Base-by-base conservation (phyloP, 2,329 filamentous ascomycete species). In the Mycosphaerella arachidis region DNA sequence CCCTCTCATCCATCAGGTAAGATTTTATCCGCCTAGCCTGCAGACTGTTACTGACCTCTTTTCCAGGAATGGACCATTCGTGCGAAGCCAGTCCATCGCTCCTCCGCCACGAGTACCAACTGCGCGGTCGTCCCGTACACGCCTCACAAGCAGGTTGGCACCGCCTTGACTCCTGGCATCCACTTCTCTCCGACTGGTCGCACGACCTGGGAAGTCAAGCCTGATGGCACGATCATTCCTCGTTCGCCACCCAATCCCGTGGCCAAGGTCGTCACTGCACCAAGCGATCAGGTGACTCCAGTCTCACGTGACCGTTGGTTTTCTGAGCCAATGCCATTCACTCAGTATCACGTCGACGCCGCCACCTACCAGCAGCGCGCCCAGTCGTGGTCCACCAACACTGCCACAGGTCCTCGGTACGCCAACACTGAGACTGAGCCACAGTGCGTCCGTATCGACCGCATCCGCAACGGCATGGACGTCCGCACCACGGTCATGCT, bases 401-500 rank as follows among this genome's bases (percentile, higher is more conserved):
- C 35, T 6, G 35, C 13, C 31, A 53, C 48, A 12, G 50, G 61
- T 35, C 61, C 53, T n/a, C 50, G 50, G 2, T 52, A 52, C 30
- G 50, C 50, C 29, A 52, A 55, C 51, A 29, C 18, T 31, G 24
- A 54, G 45, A 56, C 73, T 37, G 67, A 70, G 54, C 70, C 74
- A 57, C 78, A 80, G 64, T 68, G 68, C 40, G 75, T 81, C 46
- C 67, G 71, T 8, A 58, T 73, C 2, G 62, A 71, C 27, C 70
- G 70, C 40, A 78, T 81, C 57, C 55, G 68, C 16, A 66, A 71
- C n/a, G 79, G 79, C n/a, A 62, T 66, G 5, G 79, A 81, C 63
- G 75, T 79, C n/a, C 78, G 79, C 59, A 81, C 79, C 1, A 81
- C 79, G 0, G 57, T 97, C 65, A 97, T 97, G 93, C 76, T 97